Conservation (phyloP, 2,329 filamentous ascomycete genomes). For the Septoria petroselini region DNA sequence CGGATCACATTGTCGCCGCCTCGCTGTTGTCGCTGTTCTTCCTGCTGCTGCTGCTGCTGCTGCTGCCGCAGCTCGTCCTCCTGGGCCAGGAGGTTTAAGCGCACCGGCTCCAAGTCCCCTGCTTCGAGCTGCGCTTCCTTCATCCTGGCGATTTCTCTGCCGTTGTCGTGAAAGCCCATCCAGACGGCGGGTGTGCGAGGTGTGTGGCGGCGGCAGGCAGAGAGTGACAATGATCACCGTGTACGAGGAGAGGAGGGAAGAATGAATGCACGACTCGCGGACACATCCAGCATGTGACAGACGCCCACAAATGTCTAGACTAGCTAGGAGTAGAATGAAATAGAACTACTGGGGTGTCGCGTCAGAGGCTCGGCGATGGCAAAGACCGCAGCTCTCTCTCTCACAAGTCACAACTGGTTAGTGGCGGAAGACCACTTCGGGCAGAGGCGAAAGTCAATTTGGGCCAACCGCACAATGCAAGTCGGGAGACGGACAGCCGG, state of each 20-base stretch:
- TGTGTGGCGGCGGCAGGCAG: not conserved
- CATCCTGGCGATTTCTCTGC: constrained; percentile 18
- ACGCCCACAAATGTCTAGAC: not conserved
- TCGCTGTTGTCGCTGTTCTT: constrained; percentile 4
- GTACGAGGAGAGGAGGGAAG: too few species aligned
- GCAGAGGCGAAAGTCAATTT: not conserved
- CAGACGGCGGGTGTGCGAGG: not conserved
- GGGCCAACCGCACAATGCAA: not conserved
- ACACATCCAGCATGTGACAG: constrained; percentile 8
- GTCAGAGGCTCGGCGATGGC: constrained; percentile 11
- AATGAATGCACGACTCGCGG: not conserved
- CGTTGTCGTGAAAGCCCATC: constrained; percentile 22
- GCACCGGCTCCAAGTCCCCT: constrained; percentile 23
- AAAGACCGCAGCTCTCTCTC: constrained; percentile 1
- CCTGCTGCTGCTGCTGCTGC: constrained; percentile 21
- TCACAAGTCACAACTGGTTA: not conserved
- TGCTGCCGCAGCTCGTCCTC: constrained; percentile 23
- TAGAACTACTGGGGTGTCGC: constrained; percentile 3
- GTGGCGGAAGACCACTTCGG: not conserved
- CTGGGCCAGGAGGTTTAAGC: constrained; percentile 24
- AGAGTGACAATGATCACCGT: not conserved
- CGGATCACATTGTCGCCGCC: constrained; percentile 8
- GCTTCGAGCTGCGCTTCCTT: constrained; percentile 25
- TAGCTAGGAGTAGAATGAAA: too few species aligned
- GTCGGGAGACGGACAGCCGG: not conserved